Evolutionary conservation across 2,329 filamentous ascomycete genomes (phyloP).

Genomic region (Alternaria sp.): DNA sequence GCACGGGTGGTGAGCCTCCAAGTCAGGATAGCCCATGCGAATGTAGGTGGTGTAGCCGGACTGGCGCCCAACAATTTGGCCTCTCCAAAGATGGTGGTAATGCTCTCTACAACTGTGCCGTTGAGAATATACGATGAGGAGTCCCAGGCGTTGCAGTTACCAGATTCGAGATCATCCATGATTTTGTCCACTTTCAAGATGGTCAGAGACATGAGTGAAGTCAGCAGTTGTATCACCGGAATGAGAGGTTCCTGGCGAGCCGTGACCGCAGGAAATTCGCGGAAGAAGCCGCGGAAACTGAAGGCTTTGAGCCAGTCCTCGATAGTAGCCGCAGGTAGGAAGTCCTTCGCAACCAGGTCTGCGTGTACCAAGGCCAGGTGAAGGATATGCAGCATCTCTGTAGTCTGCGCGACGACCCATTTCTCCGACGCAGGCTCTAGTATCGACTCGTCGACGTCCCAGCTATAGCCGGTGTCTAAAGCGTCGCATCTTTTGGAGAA

Average conservation of each 20-base stretch:
- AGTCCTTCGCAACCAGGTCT: conserved; percentile 56
- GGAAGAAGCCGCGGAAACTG: conserved; percentile 64
- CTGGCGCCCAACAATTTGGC: conserved; percentile 61
- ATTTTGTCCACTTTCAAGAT: conserved; percentile 72
- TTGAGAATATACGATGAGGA: conserved; percentile 70
- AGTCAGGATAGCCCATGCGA: conserved; percentile 78
- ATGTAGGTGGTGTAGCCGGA: conserved; percentile 74
- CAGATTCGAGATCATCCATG: conserved; percentile 55
- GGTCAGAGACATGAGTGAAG: conserved; percentile 72
- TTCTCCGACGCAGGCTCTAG: conserved; percentile 64
- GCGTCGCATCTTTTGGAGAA: conserved; percentile 56
- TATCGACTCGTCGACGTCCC: conserved; percentile 56
- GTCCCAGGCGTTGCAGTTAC: conserved; percentile 35
- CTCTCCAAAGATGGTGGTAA: conserved; percentile 73
- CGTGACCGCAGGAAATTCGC: conserved; percentile 59
- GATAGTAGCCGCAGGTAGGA: conserved; percentile 38
- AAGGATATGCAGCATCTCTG: conserved; percentile 76
- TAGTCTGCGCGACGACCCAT: conserved; percentile 69
- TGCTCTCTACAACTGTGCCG: conserved; percentile 70
- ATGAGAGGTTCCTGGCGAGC: conserved; percentile 55
- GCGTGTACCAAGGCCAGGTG: conserved; percentile 75
- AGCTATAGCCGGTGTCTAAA: conserved; percentile 52
- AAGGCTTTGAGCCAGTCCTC: conserved; percentile 44
- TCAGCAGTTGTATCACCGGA: conserved; percentile 71
- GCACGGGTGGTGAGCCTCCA: conserved; percentile 35